Conservation (phyloP, 306 rosid genomes). For the Purshia tridentata region DNA sequence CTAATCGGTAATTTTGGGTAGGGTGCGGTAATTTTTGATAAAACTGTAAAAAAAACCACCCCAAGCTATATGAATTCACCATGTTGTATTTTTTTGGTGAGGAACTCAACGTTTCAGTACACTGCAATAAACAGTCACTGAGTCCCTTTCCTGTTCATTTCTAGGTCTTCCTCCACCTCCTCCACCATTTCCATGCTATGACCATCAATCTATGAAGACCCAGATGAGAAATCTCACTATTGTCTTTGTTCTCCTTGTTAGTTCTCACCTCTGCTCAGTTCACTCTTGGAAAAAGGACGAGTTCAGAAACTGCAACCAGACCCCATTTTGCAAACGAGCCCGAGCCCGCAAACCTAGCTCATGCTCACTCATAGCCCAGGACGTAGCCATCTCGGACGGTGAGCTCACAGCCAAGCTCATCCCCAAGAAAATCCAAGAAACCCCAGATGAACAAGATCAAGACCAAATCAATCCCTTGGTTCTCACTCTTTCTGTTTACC, state of each 20-base stretch:
- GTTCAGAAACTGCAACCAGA: conserved; percentile 82
- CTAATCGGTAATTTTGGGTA: too few species aligned
- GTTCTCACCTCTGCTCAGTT: conserved; percentile 38
- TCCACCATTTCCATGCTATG: conserved; percentile 18
- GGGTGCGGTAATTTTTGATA: too few species aligned
- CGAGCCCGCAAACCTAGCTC: conserved; percentile 62
- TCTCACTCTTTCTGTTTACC: conserved; percentile 68
- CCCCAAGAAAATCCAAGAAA: conserved; percentile 26
- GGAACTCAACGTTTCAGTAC: too few species aligned
- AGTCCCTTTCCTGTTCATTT: too few species aligned
- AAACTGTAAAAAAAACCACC: too few species aligned
- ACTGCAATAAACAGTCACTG: too few species aligned
- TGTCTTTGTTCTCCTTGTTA: conserved; percentile 42
- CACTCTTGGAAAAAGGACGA: conserved; percentile 87
- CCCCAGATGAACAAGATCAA: conserved; percentile 27
- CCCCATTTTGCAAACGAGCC: conserved; percentile 94
- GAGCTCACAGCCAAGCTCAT: conserved; percentile 71
- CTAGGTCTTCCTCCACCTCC: neutral
- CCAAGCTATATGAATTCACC: too few species aligned
- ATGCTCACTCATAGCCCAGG: conserved; percentile 54
- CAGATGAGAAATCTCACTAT: conserved; percentile 39
- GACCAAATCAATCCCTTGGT: conserved; percentile 49
- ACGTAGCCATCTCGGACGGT: conserved; percentile 59
- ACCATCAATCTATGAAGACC: conserved; percentile 21
- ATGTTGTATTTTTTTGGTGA: too few species aligned